These are phyloP conservation scores for Prorocentrum cordatum DNA, from an alignment of 169 alveolate genomes.

Conservation along the genomic window DNA sequence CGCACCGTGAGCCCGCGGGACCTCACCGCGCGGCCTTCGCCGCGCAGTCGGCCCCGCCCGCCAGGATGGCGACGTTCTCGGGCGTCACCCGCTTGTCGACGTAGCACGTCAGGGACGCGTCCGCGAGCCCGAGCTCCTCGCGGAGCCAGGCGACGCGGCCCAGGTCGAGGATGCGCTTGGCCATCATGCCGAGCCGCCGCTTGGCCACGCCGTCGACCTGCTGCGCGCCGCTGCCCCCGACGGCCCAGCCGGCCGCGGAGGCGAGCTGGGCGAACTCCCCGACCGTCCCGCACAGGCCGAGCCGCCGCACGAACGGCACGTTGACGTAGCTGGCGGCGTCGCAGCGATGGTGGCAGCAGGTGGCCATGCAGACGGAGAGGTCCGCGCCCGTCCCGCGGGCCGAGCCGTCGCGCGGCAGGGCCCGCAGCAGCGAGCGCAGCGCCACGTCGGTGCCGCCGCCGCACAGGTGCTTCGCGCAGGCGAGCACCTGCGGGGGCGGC, in stretches of 20 bases:
- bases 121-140: conserved; percentile 1
- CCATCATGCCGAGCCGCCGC: conserved; percentile 39
- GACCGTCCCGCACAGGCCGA: conserved; percentile 13
- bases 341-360: conserved; percentile 63
- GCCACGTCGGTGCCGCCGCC: conserved; percentile 44
- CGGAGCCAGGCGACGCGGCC: conserved; percentile 53
- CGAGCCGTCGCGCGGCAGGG: too few species aligned
- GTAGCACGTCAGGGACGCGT: conserved; percentile 19
- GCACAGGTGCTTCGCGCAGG: conserved; percentile 43
- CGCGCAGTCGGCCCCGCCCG: too few species aligned
- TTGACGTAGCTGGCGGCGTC: conserved; percentile 22
- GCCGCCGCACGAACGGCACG: conserved; percentile 7
- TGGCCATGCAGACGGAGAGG: conserved; percentile 13
- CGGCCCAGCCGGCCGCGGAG: conserved; percentile 55
- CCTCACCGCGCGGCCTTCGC: too few species aligned
- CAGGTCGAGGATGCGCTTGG: conserved; percentile 36
- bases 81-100: conserved; percentile 39
- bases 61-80: conserved; percentile 23
- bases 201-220: background rate
- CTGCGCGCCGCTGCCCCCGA: conserved; percentile 24
- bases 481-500: background rate
- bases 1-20: too few species aligned
- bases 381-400: background rate
- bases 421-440: background rate
- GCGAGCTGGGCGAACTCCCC: conserved; percentile 38